These are phyloP conservation scores for Blastobotrys peoriensis DNA, from an alignment of 805 yeast species.

Conservation along the genomic window DNA sequence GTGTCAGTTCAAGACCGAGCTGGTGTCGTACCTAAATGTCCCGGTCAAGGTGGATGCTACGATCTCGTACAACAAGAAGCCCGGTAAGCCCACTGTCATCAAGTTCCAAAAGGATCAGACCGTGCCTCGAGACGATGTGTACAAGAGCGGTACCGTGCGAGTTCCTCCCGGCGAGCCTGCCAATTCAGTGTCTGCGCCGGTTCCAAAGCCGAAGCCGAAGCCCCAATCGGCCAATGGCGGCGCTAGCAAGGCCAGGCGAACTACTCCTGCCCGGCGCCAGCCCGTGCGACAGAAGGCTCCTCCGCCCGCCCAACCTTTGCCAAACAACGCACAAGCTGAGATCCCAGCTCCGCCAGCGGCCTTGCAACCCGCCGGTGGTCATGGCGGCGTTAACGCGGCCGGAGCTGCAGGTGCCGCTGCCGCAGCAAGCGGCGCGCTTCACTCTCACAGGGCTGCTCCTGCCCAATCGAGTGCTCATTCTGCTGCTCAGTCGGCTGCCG, in stretches of 20 bases:
- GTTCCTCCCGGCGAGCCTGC: constrained; percentile 78
- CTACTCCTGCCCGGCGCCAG: constrained; percentile 15
- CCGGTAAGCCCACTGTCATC: constrained; percentile 69
- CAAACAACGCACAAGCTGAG: constrained; percentile 2
- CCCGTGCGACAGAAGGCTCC: constrained; percentile 6
- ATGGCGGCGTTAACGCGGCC: no score
- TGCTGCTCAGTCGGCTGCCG: constrained; percentile 19
- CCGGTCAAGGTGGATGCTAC: constrained; percentile 63
- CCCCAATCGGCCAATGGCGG: constrained; percentile 14
- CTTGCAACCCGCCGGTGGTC: no score
- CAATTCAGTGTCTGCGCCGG: constrained; percentile 58
- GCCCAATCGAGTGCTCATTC: constrained; percentile 12
- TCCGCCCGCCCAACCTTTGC: constrained; percentile 6
- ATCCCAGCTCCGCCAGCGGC: constrained; percentile 1
- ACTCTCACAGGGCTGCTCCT: constrained; percentile 21
- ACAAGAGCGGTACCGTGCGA: constrained; percentile 82
- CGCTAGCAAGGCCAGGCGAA: constrained; percentile 20
- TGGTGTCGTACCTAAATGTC: constrained; percentile 64
- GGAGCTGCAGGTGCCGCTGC: constrained; percentile 16
- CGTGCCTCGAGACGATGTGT: constrained; percentile 70
- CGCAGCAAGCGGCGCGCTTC: constrained; percentile 22
- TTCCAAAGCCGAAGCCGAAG: constrained; percentile 48
- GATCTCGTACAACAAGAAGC: constrained; percentile 82
- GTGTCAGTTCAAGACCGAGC: constrained; percentile 82
- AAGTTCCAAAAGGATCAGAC: constrained; percentile 57